A percentile compares a stretch with the other conserved stretches of the same genome.
These are phyloP conservation scores for Albatrellus sp. DNA, from an alignment of 1,284 basidiomycete genomes.

Conservation along the genomic window DNA sequence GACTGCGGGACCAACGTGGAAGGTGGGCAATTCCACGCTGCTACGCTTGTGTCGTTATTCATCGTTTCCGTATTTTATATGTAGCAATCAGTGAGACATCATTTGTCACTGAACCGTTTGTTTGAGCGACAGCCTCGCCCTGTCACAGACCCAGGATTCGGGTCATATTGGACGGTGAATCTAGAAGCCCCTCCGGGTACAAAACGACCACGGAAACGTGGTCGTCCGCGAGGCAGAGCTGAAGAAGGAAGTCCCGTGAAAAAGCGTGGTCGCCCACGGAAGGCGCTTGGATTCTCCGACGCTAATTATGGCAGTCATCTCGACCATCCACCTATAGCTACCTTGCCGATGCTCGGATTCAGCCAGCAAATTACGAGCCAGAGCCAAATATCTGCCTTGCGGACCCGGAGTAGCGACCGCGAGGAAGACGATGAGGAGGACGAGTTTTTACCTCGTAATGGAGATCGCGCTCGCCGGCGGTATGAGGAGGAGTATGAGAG, in stretches of 20 bases:
- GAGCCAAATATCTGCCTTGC: slow-evolving; percentile 13
- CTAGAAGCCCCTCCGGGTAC: slow-evolving; percentile 67
- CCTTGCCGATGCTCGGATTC: slow-evolving; percentile 10
- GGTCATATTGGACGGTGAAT: slow-evolving; percentile 78
- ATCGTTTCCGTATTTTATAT: slow-evolving; percentile 6
- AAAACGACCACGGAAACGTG: slow-evolving; percentile 68
- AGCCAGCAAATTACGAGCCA: neutral
- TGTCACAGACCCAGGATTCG: slow-evolving; percentile 70
- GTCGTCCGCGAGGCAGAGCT: slow-evolving; percentile 38
- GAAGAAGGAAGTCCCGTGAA: slow-evolving; percentile 18
- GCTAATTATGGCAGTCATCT: slow-evolving; percentile 1
- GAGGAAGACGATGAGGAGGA: slow-evolving; percentile 21
- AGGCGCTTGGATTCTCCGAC: slow-evolving; percentile 13
- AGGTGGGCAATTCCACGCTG: slow-evolving; percentile 29
- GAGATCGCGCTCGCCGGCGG: slow-evolving; percentile 6
- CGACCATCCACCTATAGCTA: slow-evolving; percentile 14
- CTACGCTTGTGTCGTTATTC: slow-evolving; percentile 6
- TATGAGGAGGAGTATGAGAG: slow-evolving; percentile 39
- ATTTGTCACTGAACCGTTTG: slow-evolving; percentile 64
- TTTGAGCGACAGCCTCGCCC: slow-evolving; percentile 71
- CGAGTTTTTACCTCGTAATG: neutral
- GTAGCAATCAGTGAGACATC: slow-evolving; percentile 78
- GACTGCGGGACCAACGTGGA: slow-evolving; percentile 69
- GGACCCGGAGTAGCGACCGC: slow-evolving; percentile 11
- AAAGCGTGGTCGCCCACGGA: slow-evolving; percentile 38